Evolutionary conservation across 768 basidiomycete species (phyloP).

Genomic region (Collybia sordida): DNA sequence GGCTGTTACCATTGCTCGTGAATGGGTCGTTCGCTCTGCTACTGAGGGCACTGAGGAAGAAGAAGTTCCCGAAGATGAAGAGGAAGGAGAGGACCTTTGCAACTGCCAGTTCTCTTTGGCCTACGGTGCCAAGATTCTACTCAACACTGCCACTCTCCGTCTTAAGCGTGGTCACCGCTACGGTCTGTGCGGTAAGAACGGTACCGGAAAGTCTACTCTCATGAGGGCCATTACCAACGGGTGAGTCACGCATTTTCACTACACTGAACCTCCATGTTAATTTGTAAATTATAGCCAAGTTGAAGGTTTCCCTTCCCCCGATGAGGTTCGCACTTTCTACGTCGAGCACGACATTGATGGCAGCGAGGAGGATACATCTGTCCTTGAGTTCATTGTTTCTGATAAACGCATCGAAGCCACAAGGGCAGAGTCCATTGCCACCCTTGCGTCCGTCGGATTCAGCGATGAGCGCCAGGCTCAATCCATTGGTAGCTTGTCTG

Average conservation of each 20-base stretch:
- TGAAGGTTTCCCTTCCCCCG: slow-evolving; percentile 97
- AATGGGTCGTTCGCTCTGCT: slow-evolving; percentile 91
- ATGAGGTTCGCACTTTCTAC: slow-evolving; percentile 98
- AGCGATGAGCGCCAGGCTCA: slow-evolving; percentile 81
- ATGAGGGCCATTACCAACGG: slow-evolving; percentile 94
- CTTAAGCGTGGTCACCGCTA: slow-evolving; percentile 99
- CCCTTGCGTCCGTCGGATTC: slow-evolving; percentile 92
- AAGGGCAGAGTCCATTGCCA: slow-evolving; percentile 72
- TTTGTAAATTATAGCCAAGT: slow-evolving; percentile 61
- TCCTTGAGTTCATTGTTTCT: slow-evolving; percentile 81
- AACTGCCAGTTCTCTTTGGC: slow-evolving; percentile 99
- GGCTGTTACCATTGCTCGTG: slow-evolving; percentile 63
- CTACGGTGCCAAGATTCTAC: slow-evolving; percentile 97
- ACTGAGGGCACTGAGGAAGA: slow-evolving; percentile 70
- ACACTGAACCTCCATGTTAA: slow-evolving; percentile 23
- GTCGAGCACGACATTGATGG: slow-evolving; percentile 99
- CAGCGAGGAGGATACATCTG: slow-evolving; percentile 87
- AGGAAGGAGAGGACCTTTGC: slow-evolving; percentile 98
- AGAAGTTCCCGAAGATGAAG: slow-evolving; percentile 81
- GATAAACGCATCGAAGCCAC: slow-evolving; percentile 80
- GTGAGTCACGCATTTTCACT: slow-evolving; percentile 22
- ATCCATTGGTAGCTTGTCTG: slow-evolving; percentile 87
- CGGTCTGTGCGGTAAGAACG: slow-evolving; percentile 97
- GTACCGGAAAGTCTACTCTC: slow-evolving; percentile 95
- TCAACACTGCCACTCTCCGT: slow-evolving; percentile 95